Conservation (phyloP, 1,284 basidiomycete species). For the Golubevia pallescens region DNA sequence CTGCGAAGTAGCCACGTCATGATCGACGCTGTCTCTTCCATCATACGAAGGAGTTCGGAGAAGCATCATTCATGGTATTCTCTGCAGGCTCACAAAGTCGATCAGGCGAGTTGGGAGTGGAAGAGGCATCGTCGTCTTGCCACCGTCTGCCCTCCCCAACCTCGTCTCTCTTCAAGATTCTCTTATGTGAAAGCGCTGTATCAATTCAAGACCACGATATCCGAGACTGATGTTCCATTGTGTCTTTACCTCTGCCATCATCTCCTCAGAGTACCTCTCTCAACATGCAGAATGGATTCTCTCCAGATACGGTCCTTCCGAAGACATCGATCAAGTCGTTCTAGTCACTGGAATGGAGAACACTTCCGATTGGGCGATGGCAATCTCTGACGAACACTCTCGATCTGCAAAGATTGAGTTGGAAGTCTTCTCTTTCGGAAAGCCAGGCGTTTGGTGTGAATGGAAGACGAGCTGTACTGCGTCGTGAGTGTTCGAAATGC, state of each 20-base stretch:
- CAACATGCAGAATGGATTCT: neutral
- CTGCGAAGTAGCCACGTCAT: no score
- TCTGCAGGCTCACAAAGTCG: neutral
- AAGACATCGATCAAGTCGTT: conserved; percentile 37
- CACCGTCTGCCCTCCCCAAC: no score
- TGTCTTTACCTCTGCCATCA: no score
- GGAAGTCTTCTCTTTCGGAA: conserved; percentile 29
- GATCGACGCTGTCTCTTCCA: no score
- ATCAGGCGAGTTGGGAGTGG: neutral
- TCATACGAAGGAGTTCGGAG: no score
- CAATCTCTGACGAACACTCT: conserved; percentile 31
- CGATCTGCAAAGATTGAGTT: conserved; percentile 36
- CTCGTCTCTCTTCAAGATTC: no score
- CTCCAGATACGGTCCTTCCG: conserved; percentile 25
- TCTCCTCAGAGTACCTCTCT: neutral
- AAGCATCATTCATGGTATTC: no score
- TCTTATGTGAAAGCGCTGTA: no score
- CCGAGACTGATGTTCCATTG: no score
- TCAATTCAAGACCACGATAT: no score
- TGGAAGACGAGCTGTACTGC: no score
- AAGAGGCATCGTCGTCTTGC: neutral
- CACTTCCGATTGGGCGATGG: conserved; percentile 43
- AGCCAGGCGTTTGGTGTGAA: conserved; percentile 5
- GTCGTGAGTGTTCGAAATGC: no score
- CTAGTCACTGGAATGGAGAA: conserved; percentile 40